Conservation (phyloP, 768 basidiomycete species). For the Gautieria morchelliformis region DNA sequence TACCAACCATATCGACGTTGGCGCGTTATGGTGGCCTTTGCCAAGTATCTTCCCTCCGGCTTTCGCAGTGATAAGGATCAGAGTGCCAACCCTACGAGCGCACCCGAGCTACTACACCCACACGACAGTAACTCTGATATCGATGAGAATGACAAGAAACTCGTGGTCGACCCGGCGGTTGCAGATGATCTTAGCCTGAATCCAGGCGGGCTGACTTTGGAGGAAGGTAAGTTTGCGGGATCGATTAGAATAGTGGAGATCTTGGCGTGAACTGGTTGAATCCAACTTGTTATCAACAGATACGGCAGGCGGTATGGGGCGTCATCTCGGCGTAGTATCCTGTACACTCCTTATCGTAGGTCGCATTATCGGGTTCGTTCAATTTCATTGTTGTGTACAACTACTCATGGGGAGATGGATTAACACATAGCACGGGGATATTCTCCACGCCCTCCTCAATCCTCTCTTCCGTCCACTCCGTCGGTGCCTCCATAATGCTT, state of each 20-base stretch:
- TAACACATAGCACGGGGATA: constrained; percentile 44
- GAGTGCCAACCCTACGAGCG: too few species aligned
- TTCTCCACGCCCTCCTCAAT: constrained; percentile 56
- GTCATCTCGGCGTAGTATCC: constrained; percentile 46
- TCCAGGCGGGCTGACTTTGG: constrained; percentile 37
- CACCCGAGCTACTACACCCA: too few species aligned
- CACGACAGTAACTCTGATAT: too few species aligned
- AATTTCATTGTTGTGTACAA: constrained; percentile 20
- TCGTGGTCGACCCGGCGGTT: not conserved
- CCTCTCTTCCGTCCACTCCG: constrained; percentile 43
- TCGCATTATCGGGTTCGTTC: not conserved
- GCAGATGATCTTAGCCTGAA: constrained; percentile 19
- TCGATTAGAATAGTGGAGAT: constrained; percentile 18
- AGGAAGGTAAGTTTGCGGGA: constrained; percentile 32
- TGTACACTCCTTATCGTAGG: constrained; percentile 46
- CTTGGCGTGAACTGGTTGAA: constrained; percentile 14
- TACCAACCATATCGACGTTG: too few species aligned
- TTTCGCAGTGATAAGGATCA: too few species aligned
- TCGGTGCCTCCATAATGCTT: constrained; percentile 52
- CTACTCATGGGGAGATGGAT: constrained; percentile 18
- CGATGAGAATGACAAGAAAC: too few species aligned
- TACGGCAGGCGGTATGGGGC: constrained; percentile 46
- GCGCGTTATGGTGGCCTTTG: too few species aligned
- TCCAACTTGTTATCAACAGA: constrained; percentile 21
- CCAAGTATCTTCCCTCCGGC: too few species aligned